Evolutionary conservation across 2,329 filamentous ascomycete species (phyloP).

Genomic region (Cryphonectria radicalis): DNA sequence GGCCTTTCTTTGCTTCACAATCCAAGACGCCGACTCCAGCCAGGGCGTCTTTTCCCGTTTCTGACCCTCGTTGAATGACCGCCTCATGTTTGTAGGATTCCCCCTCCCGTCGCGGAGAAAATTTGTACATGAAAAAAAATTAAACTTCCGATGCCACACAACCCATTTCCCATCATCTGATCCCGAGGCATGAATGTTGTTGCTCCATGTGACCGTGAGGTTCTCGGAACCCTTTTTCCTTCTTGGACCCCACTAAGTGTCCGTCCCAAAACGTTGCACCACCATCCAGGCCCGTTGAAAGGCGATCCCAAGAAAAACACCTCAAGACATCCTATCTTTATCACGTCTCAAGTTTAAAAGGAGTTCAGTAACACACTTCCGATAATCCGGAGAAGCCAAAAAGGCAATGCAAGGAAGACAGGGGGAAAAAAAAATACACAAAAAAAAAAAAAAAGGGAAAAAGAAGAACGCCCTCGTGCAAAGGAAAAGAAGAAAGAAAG

Average conservation of each 20-base stretch:
- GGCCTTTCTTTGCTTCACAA: not conserved
- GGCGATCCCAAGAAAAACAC: not conserved
- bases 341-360: not conserved
- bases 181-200: not conserved
- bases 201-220: slow-evolving; percentile 1
- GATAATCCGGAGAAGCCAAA: not conserved
- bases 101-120: not conserved
- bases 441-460: not conserved
- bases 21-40: slow-evolving; percentile 1
- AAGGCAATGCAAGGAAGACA: not conserved
- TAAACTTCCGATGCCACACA: not conserved
- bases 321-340: not conserved
- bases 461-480: not conserved
- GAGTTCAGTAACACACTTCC: not conserved
- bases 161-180: not conserved
- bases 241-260: not conserved
- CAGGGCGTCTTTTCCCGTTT: not conserved
- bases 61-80: not conserved
- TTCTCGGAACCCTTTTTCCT: not conserved
- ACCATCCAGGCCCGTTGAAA: not conserved
- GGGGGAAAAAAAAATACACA: not conserved
- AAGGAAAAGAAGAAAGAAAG: not conserved
- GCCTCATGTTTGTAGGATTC: not conserved
- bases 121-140: not conserved
- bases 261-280: not conserved